A percentile compares a stretch with the other conserved stretches of the same genome.
phyloP scores from a whole-genome alignment of 176 grass and related monocot species.

The Triticum urartu region DNA sequence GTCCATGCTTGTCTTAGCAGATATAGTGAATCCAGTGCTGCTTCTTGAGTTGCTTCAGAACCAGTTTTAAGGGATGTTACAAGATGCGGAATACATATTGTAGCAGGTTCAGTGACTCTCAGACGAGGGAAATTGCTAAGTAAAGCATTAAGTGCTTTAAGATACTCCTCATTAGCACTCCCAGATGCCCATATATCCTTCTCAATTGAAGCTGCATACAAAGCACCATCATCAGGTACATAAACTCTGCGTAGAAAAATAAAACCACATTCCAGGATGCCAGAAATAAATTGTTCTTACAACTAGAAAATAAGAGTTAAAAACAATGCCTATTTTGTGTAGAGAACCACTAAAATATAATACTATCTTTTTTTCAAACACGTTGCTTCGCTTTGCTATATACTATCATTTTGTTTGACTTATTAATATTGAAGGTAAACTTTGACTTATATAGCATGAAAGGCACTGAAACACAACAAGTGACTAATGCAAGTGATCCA shows the following conservation, averaged over 20 bases:
- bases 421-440: background rate
- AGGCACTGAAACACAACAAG: background rate
- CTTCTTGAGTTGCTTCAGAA: conserved; percentile 95
- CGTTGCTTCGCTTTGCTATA: too few species aligned
- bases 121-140: conserved; percentile 96
- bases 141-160: conserved; percentile 91
- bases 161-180: conserved; percentile 96
- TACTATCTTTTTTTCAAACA: background rate
- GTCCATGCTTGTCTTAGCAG: conserved; percentile 97
- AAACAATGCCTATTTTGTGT: background rate
- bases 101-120: conserved; percentile 93
- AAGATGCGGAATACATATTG: conserved; percentile 89
- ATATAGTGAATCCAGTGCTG: conserved; percentile 93
- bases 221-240: conserved; percentile 26
- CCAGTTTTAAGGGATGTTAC: conserved; percentile 97
- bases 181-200: conserved; percentile 96
- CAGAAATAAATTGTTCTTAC: background rate
- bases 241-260: background rate
- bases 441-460: conserved; percentile 11
- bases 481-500: background rate
- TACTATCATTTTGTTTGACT: background rate
- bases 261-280: background rate
- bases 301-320: background rate
- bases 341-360: background rate
- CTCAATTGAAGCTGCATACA: conserved; percentile 88